phyloP scores from a whole-genome alignment of 345 rosid genomes.

The Alliaria petiolata region DNA sequence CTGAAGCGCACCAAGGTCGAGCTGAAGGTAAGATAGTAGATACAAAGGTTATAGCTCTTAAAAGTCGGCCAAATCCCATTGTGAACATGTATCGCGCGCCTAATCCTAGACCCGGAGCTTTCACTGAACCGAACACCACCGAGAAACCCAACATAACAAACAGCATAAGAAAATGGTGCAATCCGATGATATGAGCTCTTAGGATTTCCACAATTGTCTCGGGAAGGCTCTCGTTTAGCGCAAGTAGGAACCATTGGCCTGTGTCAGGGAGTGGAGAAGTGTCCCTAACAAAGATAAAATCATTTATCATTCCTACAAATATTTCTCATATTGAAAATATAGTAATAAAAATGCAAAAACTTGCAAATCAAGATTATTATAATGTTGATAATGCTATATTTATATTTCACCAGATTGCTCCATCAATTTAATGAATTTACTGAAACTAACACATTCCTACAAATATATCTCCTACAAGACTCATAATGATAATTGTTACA shows the following conservation, averaged over 20 bases:
- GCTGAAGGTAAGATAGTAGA: conserved; percentile 94
- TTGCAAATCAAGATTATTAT: not conserved
- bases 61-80: conserved; percentile 89
- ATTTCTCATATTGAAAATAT: not conserved
- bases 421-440: no score
- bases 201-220: conserved; percentile 56
- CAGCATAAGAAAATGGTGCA: conserved; percentile 86
- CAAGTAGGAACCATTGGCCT: conserved; percentile 91
- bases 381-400: not conserved
- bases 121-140: conserved; percentile 66
- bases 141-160: conserved; percentile 92
- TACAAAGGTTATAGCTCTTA: conserved; percentile 77
- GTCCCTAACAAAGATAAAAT: conserved; percentile 39
- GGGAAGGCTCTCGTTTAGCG: conserved; percentile 83
- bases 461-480: not conserved
- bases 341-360: not conserved
- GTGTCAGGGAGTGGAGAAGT: conserved; percentile 84
- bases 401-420: not conserved
- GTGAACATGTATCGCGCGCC: conserved; percentile 92
- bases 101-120: conserved; percentile 92
- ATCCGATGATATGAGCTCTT: conserved; percentile 79
- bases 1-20: conserved; percentile 87
- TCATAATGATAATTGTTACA: no score
- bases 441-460: not conserved
- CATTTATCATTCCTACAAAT: no score